These are phyloP conservation scores for Auriscalpium vulgare DNA, from an alignment of 768 basidiomycete genomes.

Conservation along the genomic window DNA sequence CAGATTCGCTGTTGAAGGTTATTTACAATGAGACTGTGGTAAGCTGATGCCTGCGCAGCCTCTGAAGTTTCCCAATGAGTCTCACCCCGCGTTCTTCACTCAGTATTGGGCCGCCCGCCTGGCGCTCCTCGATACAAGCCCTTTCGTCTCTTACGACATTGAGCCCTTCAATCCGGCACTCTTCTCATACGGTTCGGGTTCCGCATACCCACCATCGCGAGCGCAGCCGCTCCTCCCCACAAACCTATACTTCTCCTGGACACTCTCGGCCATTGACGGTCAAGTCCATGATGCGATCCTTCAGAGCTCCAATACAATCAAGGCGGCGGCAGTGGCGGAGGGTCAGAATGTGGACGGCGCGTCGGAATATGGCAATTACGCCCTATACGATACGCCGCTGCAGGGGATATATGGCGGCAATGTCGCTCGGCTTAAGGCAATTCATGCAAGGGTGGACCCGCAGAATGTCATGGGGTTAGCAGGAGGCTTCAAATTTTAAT, in stretches of 20 bases:
- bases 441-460: slow-evolving; percentile 9
- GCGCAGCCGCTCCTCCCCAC: slow-evolving; percentile 3
- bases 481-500: slow-evolving; percentile 15
- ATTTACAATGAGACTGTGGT: not conserved
- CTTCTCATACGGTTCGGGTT: slow-evolving; percentile 5
- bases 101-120: slow-evolving; percentile 3
- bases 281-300: not conserved
- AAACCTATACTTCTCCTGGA: not conserved
- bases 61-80: not conserved
- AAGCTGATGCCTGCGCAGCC: not conserved
- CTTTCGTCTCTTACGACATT: not conserved
- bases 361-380: slow-evolving; percentile 12
- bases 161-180: slow-evolving; percentile 1
- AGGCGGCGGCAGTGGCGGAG: slow-evolving; percentile 10
- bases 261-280: not conserved
- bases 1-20: not conserved
- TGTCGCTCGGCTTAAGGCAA: slow-evolving; percentile 2
- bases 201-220: slow-evolving; percentile 10
- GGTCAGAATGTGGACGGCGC: slow-evolving; percentile 11
- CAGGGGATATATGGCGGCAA: slow-evolving; percentile 14
- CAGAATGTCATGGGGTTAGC: slow-evolving; percentile 17
- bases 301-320: not conserved
- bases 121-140: not conserved
- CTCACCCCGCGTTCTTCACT: not conserved
- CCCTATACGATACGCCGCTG: slow-evolving; percentile 7